Evolutionary conservation across 169 alveolate genomes (phyloP).

Genomic region (Plasmodium yoelii): DNA sequence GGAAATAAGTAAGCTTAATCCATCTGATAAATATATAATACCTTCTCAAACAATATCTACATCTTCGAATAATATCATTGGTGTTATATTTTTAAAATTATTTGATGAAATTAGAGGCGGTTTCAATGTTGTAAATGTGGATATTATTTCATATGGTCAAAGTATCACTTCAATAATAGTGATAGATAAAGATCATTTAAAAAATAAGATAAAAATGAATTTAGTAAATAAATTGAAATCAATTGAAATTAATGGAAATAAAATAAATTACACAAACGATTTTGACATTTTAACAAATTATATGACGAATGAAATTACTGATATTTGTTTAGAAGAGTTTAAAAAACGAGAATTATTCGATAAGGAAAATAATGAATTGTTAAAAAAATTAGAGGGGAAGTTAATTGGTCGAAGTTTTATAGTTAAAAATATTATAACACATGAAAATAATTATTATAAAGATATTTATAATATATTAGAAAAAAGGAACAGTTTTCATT

Average conservation of each 20-base stretch:
- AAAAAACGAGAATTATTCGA: conserved; percentile 18
- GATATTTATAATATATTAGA: conserved; percentile 51
- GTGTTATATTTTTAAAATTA: conserved; percentile 1
- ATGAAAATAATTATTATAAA: conserved; percentile 69
- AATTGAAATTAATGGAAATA: conserved; percentile 3
- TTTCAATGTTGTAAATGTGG: not conserved
- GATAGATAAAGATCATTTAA: conserved; percentile 7
- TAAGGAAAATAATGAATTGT: conserved; percentile 34
- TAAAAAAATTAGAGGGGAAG: conserved; percentile 47
- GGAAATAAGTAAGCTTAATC: not conserved
- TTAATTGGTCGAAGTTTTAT: conserved; percentile 54
- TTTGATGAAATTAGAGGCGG: conserved; percentile 6
- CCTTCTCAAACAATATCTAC: too few relatives aligned
- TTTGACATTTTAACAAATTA: not conserved
- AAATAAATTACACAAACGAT: not conserved
- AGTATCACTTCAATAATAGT: not conserved
- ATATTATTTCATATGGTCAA: conserved; percentile 4
- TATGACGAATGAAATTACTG: conserved; percentile 14
- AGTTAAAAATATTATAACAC: conserved; percentile 15
- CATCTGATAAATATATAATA: not conserved
- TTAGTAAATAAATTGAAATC: not conserved
- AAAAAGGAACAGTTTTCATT: conserved; percentile 48
- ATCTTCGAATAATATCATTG: not conserved
- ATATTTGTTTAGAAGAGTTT: conserved; percentile 5
- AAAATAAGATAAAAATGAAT: not conserved